Evolutionary conservation across 2,329 filamentous ascomycete species (phyloP).

Genomic region (Diaporthe batatas): DNA sequence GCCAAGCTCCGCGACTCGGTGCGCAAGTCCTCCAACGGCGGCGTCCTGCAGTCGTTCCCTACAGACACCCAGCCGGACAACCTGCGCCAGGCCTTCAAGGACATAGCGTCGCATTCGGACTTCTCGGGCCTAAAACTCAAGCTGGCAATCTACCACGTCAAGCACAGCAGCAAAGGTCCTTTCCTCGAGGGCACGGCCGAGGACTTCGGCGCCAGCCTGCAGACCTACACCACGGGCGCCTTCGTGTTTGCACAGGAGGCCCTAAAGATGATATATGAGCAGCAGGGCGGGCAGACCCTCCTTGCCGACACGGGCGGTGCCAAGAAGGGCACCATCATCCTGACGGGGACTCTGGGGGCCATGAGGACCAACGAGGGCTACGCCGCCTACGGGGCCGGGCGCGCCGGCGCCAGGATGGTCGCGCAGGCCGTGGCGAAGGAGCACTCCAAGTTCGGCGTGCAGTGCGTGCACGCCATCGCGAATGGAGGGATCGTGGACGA

Average conservation of each 20-base stretch:
- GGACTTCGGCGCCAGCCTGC: conserved; percentile 60
- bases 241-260: conserved; percentile 68
- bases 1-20: conserved; percentile 57
- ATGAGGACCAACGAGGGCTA: conserved; percentile 67
- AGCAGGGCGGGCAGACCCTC: conserved; percentile 60
- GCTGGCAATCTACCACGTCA: conserved; percentile 68
- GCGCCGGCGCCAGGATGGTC: conserved; percentile 65
- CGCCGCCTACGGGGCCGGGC: conserved; percentile 67
- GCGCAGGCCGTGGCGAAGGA: conserved; percentile 69
- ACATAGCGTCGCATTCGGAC: conserved; percentile 61
- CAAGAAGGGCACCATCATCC: conserved; percentile 71
- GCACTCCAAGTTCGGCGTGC: conserved; percentile 67
- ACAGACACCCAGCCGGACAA: conserved; percentile 62
- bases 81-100: conserved; percentile 61
- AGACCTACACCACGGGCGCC: conserved; percentile 67
- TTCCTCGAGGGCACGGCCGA: conserved; percentile 68
- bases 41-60: conserved; percentile 64
- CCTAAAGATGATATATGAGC: conserved; percentile 63
- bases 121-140: conserved; percentile 64
- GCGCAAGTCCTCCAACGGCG: conserved; percentile 55
- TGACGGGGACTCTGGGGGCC: conserved; percentile 68
- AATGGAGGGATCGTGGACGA: conserved; percentile 68
- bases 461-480: conserved; percentile 71
- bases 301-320: conserved; percentile 58
- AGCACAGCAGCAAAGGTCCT: conserved; percentile 66